Evolutionary conservation across 306 rosid genomes (phyloP).

Genomic region (Carpinus viminea): DNA sequence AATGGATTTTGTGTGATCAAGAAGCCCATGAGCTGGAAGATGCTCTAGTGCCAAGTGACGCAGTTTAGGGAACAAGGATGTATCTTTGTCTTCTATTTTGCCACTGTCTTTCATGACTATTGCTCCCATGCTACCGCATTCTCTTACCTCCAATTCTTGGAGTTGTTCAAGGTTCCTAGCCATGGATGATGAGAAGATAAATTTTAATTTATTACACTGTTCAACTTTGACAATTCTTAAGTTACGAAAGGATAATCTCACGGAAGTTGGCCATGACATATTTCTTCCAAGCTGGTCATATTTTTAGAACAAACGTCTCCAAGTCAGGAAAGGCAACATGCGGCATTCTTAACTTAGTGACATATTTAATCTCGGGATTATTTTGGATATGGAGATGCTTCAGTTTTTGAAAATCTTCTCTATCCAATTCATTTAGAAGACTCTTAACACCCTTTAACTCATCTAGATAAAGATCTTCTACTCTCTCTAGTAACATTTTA

Average conservation of each 20-base stretch:
- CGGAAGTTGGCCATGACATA: not conserved
- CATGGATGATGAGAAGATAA: conserved; percentile 8
- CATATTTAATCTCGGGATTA: not conserved
- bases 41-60: not conserved
- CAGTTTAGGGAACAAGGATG: not conserved
- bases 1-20: not conserved
- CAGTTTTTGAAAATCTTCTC: not conserved
- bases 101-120: not conserved
- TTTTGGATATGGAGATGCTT: conserved; percentile 6
- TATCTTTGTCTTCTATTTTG: not conserved
- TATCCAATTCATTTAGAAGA: not conserved
- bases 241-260: not conserved
- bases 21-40: not conserved
- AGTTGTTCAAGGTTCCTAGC: conserved; percentile 4
- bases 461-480: not conserved
- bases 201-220: not conserved
- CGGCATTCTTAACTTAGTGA: no score
- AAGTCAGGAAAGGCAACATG: not conserved
- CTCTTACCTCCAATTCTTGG: not conserved
- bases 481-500: not conserved
- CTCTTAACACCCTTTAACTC: not conserved
- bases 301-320: not conserved
- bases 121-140: conserved; percentile 6
- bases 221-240: not conserved
- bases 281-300: not conserved